These are phyloP conservation scores for Selenicereus undatus DNA, from an alignment of 148 eudicot genomes.

Conservation along the genomic window DNA sequence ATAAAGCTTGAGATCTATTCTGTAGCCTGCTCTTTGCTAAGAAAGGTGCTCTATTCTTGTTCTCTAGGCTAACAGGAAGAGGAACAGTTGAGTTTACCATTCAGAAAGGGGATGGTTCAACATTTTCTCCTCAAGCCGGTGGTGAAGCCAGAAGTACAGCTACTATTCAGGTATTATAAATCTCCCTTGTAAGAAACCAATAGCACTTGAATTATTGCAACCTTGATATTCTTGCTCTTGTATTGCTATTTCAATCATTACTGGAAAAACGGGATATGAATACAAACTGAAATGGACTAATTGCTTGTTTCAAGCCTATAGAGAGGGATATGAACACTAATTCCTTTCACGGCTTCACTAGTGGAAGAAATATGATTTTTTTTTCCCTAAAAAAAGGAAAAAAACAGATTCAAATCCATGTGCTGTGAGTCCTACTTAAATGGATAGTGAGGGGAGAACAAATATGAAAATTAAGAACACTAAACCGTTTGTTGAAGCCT, in stretches of 20 bases:
- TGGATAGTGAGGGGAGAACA: too few relatives aligned
- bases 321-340: not conserved
- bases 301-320: not conserved
- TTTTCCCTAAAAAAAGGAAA: too few relatives aligned
- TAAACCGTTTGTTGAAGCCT: not conserved
- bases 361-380: not conserved
- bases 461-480: not conserved
- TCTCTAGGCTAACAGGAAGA: constrained; percentile 70
- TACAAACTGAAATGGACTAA: not conserved
- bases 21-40: not conserved
- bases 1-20: not conserved
- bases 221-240: not conserved
- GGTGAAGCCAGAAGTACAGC: constrained; percentile 67
- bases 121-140: constrained; percentile 75
- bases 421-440: too few relatives aligned
- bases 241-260: not conserved
- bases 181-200: not conserved
- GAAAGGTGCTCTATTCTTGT: not conserved
- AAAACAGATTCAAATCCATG: too few relatives aligned
- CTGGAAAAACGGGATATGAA: too few relatives aligned
- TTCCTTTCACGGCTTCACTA: not conserved
- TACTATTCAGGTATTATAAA: constrained; percentile 54
- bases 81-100: constrained; percentile 69
- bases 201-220: not conserved
- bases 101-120: constrained; percentile 82